Evolutionary conservation across 495 filamentous ascomycete genomes (phyloP), one percentile per base, ranked within the genome.

Genomic region (Aspergillus kassunensis): DNA sequence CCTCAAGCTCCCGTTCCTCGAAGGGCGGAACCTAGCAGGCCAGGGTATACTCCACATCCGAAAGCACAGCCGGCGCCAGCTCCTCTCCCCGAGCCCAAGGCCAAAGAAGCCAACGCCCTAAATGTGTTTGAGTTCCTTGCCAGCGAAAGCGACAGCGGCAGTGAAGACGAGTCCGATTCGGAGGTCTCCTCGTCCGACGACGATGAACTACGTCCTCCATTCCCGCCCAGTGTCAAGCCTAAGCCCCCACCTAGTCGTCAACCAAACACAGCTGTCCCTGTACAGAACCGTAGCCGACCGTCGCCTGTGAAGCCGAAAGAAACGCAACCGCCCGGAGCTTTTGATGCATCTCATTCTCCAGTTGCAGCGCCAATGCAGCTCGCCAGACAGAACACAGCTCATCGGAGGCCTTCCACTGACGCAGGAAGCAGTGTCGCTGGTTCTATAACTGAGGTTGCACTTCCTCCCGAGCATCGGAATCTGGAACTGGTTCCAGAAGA

Each of bases 41-140:
- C 50, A n/a, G 33, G 50, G n/a, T 53, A 45, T 53, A 20, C 53
- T 43, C 29, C 31, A 24, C n/a, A n/a, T n/a, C n/a, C n/a, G n/a
- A 46, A 56, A 20, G 37, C 21, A 37, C 42, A 35, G 44, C 48
- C 61, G 53, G 35, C 51, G 8, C 53, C 51, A 34, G 16, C 50
- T 5, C 11, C 60, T 30, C 52, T 51, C 48, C 44, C 43, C 20
- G 65, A 62, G 42, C 16, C 60, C 0, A 40, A 45, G 10, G 63
- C 56, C 33, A 37, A 62, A 5, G 44, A 59, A 12, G 61, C 58
- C 19, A 65, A 59, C 19, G 47, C 56, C 13, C 69, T 68, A 5
- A 67, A 74, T 54, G 73, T 76, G 8, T 76, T 76, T 54, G 64
- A 76, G 39, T 76, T 67, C 24, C 62, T 76, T 0, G 67, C 74